Conservation (phyloP, 2,329 filamentous ascomycete genomes). For the Ceratocystis colombiana region DNA sequence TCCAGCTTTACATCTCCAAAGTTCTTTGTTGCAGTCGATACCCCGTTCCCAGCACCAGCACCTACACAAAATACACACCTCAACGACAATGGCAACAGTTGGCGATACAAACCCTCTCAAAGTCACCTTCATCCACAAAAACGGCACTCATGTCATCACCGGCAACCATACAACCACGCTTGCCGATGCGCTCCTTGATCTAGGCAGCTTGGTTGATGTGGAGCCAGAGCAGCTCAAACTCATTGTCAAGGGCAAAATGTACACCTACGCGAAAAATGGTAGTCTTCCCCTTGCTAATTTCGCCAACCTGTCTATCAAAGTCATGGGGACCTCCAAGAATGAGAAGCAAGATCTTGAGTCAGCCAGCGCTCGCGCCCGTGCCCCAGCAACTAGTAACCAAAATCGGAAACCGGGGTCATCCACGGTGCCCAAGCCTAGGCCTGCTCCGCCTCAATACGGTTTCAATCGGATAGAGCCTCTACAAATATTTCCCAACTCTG, state of each 20-base stretch:
- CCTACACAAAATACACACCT: neutral
- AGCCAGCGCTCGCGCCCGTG: conserved; percentile 24
- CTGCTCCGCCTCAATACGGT: neutral
- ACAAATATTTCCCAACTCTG: conserved; percentile 63
- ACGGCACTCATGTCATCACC: neutral
- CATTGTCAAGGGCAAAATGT: conserved; percentile 12
- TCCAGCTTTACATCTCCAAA: too few relatives aligned
- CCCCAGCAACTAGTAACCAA: conserved; percentile 18
- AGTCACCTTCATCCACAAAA: conserved; percentile 7
- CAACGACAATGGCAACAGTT: neutral
- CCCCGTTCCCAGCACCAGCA: neutral
- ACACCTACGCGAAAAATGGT: conserved; percentile 8
- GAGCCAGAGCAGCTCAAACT: conserved; percentile 15
- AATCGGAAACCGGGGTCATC: conserved; percentile 30
- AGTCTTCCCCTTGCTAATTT: neutral
- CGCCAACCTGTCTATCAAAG: conserved; percentile 12
- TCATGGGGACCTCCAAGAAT: neutral
- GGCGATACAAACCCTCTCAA: neutral
- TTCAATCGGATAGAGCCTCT: conserved; percentile 72
- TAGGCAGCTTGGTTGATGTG: conserved; percentile 8
- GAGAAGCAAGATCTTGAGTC: conserved; percentile 33
- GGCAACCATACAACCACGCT: neutral
- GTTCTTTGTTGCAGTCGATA: neutral
- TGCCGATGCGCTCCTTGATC: neutral
- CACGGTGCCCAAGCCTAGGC: neutral